Evolutionary conservation across 495 filamentous ascomycete genomes (phyloP).

Genomic region (Annulohypoxylon bovei): DNA sequence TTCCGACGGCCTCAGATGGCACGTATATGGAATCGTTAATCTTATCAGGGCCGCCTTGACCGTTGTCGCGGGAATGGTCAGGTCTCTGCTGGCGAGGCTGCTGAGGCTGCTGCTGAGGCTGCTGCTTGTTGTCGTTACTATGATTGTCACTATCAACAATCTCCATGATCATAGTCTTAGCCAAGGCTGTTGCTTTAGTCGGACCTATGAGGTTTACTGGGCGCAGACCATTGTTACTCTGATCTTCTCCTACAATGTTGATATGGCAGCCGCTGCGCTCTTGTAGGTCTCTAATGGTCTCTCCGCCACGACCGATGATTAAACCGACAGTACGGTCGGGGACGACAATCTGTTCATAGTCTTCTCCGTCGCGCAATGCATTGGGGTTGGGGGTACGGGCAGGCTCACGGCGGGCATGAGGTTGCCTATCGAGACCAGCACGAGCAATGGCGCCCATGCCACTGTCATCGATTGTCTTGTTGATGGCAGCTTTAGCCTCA

Average conservation of each 20-base stretch:
- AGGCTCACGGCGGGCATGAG: conserved; percentile 32
- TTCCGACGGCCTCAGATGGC: conserved; percentile 85
- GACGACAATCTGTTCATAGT: conserved; percentile 84
- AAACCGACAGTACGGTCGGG: conserved; percentile 88
- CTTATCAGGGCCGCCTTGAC: conserved; percentile 64
- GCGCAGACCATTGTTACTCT: conserved; percentile 82
- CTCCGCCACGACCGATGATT: conserved; percentile 85
- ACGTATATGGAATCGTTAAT: conserved; percentile 82
- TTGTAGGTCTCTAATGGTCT: conserved; percentile 89
- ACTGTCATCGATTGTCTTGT: conserved; percentile 84
- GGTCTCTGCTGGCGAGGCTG: conserved; percentile 34
- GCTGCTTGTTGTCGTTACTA: conserved; percentile 51
- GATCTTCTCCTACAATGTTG: conserved; percentile 87
- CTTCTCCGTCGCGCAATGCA: conserved; percentile 74
- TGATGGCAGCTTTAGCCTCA: conserved; percentile 77
- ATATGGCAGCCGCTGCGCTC: conserved; percentile 87
- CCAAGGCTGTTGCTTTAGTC: conserved; percentile 68
- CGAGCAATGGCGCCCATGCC: conserved; percentile 66
- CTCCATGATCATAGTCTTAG: conserved; percentile 83
- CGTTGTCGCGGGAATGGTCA: conserved; percentile 46
- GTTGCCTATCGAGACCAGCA: conserved; percentile 47
- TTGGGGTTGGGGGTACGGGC: conserved; percentile 33
- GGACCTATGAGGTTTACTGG: conserved; percentile 86
- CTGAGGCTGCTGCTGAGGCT: conserved; percentile 42
- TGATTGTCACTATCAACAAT: conserved; percentile 87